A percentile compares a stretch with the other conserved stretches of the same genome.
Evolutionary conservation across 2,329 filamentous ascomycete species (phyloP).

Genomic region (Penicillium aurantiogriseum): DNA sequence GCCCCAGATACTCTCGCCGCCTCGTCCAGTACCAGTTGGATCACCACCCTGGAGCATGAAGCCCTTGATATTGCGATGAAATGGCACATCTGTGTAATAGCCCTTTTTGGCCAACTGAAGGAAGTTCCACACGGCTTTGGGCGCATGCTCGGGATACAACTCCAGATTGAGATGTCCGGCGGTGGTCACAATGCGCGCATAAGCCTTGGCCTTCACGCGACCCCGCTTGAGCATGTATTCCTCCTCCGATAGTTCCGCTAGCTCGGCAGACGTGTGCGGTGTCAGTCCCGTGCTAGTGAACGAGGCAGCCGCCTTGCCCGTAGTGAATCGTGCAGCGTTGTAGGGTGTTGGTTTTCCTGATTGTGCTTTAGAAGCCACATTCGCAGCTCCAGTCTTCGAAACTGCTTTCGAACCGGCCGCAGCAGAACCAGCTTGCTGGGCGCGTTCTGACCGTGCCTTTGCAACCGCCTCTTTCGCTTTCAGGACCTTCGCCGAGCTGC

Average conservation of each 20-base stretch:
- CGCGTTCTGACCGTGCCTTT: slow-evolving; percentile 74
- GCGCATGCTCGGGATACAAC: slow-evolving; percentile 84
- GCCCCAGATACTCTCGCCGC: slow-evolving; percentile 88
- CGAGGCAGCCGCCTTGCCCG: slow-evolving; percentile 83
- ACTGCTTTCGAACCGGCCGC: slow-evolving; percentile 24
- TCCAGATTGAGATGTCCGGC: slow-evolving; percentile 84
- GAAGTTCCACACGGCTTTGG: slow-evolving; percentile 96
- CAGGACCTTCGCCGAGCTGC: slow-evolving; percentile 76
- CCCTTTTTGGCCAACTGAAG: slow-evolving; percentile 81
- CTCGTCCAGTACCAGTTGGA: slow-evolving; percentile 84
- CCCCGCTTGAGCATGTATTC: slow-evolving; percentile 94
- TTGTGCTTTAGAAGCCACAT: slow-evolving; percentile 24
- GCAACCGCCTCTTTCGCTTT: slow-evolving; percentile 94
- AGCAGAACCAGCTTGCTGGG: slow-evolving; percentile 59
- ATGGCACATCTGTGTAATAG: slow-evolving; percentile 79
- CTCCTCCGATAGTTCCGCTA: slow-evolving; percentile 84
- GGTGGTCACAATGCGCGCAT: slow-evolving; percentile 84
- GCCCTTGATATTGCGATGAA: slow-evolving; percentile 90
- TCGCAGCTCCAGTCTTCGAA: slow-evolving; percentile 23
- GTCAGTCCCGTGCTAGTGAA: slow-evolving; percentile 95
- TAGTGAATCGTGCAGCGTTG: slow-evolving; percentile 88
- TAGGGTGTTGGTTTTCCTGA: slow-evolving; percentile 55
- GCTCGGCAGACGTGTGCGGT: slow-evolving; percentile 82
- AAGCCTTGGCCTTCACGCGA: slow-evolving; percentile 85
- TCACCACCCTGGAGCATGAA: slow-evolving; percentile 99